Evolutionary conservation across 441 rosid genomes (phyloP).

Genomic region (Sinapis alba): DNA sequence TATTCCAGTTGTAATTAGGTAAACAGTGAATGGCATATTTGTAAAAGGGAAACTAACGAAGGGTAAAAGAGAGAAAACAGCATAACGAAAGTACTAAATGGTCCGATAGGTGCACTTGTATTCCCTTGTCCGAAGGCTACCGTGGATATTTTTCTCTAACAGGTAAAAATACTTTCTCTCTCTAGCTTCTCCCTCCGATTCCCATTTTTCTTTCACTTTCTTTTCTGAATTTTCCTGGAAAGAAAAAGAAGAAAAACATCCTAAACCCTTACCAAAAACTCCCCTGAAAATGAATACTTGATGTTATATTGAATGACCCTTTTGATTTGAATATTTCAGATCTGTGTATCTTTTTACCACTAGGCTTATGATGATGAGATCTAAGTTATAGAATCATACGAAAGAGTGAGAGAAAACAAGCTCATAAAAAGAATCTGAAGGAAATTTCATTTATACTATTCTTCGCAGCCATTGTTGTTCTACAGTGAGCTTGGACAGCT

Average conservation of each 20-base stretch:
- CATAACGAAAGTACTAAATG: conserved; percentile 33
- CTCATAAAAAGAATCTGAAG: conserved; percentile 11
- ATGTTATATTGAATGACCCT: background rate
- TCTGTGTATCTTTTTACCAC: conserved; percentile 34
- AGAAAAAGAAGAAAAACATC: background rate
- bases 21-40: conserved; percentile 28
- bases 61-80: conserved; percentile 15
- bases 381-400: conserved; percentile 35
- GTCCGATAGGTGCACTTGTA: conserved; percentile 51
- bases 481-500: conserved; percentile 62
- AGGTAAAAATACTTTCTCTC: conserved; percentile 32
- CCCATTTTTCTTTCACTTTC: conserved; percentile 37
- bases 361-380: conserved; percentile 42
- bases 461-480: conserved; percentile 34
- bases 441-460: background rate
- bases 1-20: background rate
- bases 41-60: conserved; percentile 12
- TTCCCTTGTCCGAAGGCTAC: conserved; percentile 61
- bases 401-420: background rate
- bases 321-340: conserved; percentile 41
- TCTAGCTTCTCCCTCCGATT: conserved; percentile 19
- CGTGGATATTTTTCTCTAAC: conserved; percentile 49
- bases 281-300: conserved; percentile 9
- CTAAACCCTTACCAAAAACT: background rate
- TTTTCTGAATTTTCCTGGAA: conserved; percentile 11